Conservation (phyloP, 495 filamentous ascomycete species). For the Neurospora cerealis region DNA sequence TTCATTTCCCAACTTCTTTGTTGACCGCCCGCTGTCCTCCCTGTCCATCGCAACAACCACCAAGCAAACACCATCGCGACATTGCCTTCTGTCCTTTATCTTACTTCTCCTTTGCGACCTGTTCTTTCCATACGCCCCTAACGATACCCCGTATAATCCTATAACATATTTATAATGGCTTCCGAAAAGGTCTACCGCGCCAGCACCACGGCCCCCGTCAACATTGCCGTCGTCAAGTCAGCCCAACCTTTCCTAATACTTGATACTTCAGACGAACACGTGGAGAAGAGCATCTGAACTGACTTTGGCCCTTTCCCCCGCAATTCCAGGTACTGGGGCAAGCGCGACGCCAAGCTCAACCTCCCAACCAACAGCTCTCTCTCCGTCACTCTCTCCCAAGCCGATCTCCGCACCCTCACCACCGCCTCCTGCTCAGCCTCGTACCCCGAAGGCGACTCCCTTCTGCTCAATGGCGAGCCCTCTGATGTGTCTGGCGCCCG, state of each 20-base stretch:
- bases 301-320: slow-evolving; percentile 9
- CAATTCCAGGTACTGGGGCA: slow-evolving; percentile 82
- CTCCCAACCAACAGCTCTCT: slow-evolving; percentile 96
- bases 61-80: neutral
- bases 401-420: slow-evolving; percentile 88
- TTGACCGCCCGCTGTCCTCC: neutral
- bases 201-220: slow-evolving; percentile 93
- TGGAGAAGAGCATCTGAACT: neutral
- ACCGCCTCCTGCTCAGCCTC: slow-evolving; percentile 81
- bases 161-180: slow-evolving; percentile 28
- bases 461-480: slow-evolving; percentile 71
- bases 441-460: slow-evolving; percentile 60
- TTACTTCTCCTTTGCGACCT: neutral
- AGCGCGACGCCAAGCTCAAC: slow-evolving; percentile 84
- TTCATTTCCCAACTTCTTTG: neutral
- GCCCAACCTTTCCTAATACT: slow-evolving; percentile 1
- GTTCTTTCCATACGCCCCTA: neutral
- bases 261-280: neutral
- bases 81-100: neutral
- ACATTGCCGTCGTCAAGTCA: slow-evolving; percentile 98
- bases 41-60: neutral
- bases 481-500: slow-evolving; percentile 82
- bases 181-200: slow-evolving; percentile 64
- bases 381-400: slow-evolving; percentile 88
- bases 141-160: neutral